Conservation (phyloP, 2,329 filamentous ascomycete species). For the Colletotrichum magnum region DNA sequence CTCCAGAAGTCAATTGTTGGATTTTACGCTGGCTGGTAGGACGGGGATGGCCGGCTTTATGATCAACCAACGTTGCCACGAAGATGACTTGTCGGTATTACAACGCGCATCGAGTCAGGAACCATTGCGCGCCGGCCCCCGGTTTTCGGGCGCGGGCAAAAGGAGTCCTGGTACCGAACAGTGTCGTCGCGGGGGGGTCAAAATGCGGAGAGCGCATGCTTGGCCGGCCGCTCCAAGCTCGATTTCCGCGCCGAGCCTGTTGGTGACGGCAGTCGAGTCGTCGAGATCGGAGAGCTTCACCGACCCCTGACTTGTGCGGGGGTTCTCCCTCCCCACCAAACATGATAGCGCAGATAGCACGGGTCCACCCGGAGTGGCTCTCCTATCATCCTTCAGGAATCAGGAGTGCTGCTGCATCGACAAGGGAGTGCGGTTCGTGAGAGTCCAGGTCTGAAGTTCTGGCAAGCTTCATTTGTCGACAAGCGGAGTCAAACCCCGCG, state of each 20-base stretch:
- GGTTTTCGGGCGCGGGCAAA: slow-evolving; percentile 15
- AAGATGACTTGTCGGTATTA: background rate
- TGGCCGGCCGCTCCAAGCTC: background rate
- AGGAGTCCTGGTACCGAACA: slow-evolving; percentile 11
- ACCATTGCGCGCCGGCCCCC: slow-evolving; percentile 19
- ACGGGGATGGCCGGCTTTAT: slow-evolving; percentile 32
- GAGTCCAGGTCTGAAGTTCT: background rate
- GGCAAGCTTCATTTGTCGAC: background rate
- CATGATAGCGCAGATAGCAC: slow-evolving; percentile 31
- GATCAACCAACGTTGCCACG: slow-evolving; percentile 1
- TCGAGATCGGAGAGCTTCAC: slow-evolving; percentile 41
- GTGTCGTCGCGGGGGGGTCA: slow-evolving; percentile 16
- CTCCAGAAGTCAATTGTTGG: background rate
- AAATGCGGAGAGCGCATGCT: slow-evolving; percentile 11
- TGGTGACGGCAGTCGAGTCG: background rate
- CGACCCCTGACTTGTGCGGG: slow-evolving; percentile 38
- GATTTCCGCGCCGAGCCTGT: background rate
- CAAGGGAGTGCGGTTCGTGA: slow-evolving; percentile 1
- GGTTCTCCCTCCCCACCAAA: slow-evolving; percentile 14
- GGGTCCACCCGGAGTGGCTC: slow-evolving; percentile 31
- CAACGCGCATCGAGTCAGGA: slow-evolving; percentile 1
- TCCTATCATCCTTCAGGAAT: slow-evolving; percentile 24
- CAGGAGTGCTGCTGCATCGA: slow-evolving; percentile 5
- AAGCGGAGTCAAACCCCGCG: background rate
- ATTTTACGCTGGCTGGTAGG: background rate